Percentiles rank a stretch among this genome's conserved stretches.
phyloP scores from a whole-genome alignment of 139 green algal species.

The Chlorella sp. region DNA sequence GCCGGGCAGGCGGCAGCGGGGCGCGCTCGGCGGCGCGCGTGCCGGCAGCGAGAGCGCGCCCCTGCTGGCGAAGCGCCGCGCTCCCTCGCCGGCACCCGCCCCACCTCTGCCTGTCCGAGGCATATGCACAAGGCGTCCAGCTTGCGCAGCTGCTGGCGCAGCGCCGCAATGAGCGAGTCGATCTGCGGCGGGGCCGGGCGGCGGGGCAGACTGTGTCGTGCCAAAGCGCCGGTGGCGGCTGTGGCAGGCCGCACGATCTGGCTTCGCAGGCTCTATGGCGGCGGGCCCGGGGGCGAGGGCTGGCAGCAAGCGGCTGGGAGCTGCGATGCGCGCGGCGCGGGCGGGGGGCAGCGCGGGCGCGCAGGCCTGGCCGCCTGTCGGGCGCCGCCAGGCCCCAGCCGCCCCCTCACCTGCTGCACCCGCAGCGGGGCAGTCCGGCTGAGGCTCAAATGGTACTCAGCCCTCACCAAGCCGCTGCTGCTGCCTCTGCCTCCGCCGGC shows the following conservation, averaged over 20 bases:
- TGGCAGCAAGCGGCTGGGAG: background rate
- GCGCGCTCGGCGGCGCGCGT: no score
- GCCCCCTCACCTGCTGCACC: no score
- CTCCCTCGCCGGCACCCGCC: background rate
- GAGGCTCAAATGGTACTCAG: background rate
- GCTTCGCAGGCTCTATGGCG: background rate
- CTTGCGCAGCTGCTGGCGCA: background rate
- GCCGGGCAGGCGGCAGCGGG: background rate
- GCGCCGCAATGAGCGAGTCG: conserved; percentile 4
- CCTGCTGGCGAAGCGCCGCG: background rate
- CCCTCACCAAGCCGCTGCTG: background rate
- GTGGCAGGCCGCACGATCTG: no score
- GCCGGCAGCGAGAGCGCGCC: background rate
- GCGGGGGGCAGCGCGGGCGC: no score
- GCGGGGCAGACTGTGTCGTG: conserved; percentile 23
- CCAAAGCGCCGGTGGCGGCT: no score
- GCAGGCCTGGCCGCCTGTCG: no score
- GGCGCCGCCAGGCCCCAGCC: no score
- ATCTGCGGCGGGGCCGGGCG: conserved; percentile 15
- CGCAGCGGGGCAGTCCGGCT: background rate
- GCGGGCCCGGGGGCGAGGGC: no score
- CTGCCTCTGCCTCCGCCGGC: background rate
- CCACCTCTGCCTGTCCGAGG: background rate
- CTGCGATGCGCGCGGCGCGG: background rate
- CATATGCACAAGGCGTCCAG: background rate